These are phyloP conservation scores for Naganishia kalamii DNA, from an alignment of 768 basidiomycete species.

Conservation along the genomic window DNA sequence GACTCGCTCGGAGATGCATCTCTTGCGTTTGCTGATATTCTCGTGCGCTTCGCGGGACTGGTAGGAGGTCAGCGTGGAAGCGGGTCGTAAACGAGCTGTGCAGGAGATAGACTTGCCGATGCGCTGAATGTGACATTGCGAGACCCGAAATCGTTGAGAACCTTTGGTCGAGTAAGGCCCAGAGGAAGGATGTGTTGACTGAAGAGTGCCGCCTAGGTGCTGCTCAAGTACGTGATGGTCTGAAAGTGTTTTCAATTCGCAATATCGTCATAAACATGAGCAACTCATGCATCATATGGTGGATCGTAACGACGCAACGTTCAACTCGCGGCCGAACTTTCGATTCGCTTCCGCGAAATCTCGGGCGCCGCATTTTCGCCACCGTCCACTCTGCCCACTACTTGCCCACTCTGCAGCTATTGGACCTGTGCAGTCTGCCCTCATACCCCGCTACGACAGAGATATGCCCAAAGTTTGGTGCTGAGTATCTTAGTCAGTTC, in stretches of 20 bases:
- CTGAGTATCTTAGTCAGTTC: too few relatives aligned
- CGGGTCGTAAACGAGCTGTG: too few relatives aligned
- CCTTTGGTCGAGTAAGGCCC: background rate
- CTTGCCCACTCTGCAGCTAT: too few relatives aligned
- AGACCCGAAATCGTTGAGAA: background rate
- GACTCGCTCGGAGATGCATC: background rate
- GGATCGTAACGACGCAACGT: background rate
- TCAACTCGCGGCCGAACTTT: background rate
- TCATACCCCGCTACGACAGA: too few relatives aligned
- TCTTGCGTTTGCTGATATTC: background rate
- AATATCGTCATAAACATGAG: background rate
- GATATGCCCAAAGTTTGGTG: too few relatives aligned
- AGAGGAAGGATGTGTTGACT: background rate
- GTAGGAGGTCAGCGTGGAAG: too few relatives aligned
- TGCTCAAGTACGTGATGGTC: too few relatives aligned
- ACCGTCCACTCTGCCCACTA: too few relatives aligned
- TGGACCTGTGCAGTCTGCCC: too few relatives aligned
- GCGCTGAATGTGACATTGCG: background rate
- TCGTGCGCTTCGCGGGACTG: conserved; percentile 1
- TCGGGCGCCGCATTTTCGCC: too few relatives aligned
- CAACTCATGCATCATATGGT: background rate
- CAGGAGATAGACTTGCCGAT: background rate
- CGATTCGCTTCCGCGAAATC: background rate
- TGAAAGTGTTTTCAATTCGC: too few relatives aligned
- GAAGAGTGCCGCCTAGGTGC: background rate